Evolutionary conservation across 768 basidiomycete genomes (phyloP).

Genomic region (Lactarius psammicola): DNA sequence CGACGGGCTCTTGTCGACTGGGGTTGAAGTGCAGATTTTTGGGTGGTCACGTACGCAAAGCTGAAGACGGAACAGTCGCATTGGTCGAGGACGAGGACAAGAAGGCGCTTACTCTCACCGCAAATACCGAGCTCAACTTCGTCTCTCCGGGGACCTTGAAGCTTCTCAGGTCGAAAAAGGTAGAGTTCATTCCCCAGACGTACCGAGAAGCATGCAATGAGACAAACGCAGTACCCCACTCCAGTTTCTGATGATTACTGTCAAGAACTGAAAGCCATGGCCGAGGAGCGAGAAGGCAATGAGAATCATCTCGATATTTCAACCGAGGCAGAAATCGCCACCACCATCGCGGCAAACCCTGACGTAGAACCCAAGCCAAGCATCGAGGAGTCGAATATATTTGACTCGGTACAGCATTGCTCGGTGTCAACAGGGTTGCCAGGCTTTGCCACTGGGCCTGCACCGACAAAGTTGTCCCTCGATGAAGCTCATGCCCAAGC

Average conservation of each 20-base stretch:
- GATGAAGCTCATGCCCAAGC: conserved; percentile 36
- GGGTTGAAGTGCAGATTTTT: conserved; percentile 93
- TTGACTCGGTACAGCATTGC: conserved; percentile 28
- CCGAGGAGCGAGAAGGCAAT: conserved; percentile 4
- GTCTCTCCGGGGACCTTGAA: conserved; percentile 56
- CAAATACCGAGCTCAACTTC: conserved; percentile 68
- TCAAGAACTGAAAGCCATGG: conserved; percentile 44
- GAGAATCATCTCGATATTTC: too few relatives aligned
- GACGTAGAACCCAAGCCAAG: conserved; percentile 15
- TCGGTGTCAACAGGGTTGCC: conserved; percentile 22
- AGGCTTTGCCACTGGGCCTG: conserved; percentile 3
- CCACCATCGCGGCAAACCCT: conserved; percentile 9
- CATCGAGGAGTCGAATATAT: conserved; percentile 3
- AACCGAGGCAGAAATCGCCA: conserved; percentile 17
- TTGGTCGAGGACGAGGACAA: conserved; percentile 58
- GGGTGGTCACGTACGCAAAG: conserved; percentile 62
- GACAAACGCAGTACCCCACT: conserved; percentile 53
- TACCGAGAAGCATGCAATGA: conserved; percentile 1
- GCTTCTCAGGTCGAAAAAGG: conserved; percentile 66
- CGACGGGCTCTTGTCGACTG: conserved; percentile 72
- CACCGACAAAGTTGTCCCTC: conserved; percentile 27
- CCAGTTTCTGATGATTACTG: conserved; percentile 65
- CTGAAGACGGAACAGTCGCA: conserved; percentile 45
- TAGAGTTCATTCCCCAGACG: conserved; percentile 33
- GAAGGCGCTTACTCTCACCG: conserved; percentile 46